Conservation (phyloP, 2,329 filamentous ascomycete genomes). For the Graphilbum fragrans region DNA sequence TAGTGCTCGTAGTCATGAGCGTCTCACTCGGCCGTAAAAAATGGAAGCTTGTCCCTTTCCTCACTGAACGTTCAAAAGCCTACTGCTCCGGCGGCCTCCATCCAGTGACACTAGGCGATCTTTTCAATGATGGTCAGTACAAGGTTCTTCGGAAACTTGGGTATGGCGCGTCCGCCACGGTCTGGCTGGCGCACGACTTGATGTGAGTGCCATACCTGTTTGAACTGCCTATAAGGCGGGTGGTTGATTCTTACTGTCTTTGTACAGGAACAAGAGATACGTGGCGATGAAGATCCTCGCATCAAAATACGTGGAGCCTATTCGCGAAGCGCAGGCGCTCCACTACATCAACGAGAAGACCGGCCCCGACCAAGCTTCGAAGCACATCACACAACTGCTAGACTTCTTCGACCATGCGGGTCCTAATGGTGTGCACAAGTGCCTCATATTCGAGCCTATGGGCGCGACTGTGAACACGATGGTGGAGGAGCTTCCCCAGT, state of each 20-base stretch:
- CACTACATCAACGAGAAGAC: neutral
- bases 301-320: neutral
- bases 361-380: neutral
- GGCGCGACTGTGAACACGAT: slow-evolving; percentile 1
- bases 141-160: slow-evolving; percentile 27
- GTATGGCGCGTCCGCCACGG: too few species aligned
- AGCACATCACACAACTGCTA: slow-evolving; percentile 1
- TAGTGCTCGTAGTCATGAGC: too few species aligned
- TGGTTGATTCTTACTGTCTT: neutral
- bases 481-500: slow-evolving; percentile 1
- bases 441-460: slow-evolving; percentile 6
- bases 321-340: neutral
- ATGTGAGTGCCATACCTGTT: too few species aligned
- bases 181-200: slow-evolving; percentile 28
- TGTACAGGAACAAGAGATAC: neutral
- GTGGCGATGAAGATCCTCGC: neutral
- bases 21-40: too few species aligned
- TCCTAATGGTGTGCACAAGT: slow-evolving; percentile 4
- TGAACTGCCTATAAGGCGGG: too few species aligned
- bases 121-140: slow-evolving; percentile 13
- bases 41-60: too few species aligned
- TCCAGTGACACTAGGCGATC: neutral
- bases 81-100: neutral
- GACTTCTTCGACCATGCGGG: neutral
- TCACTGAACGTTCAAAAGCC: too few species aligned